Evolutionary conservation across 2,329 filamentous ascomycete genomes (phyloP).

Genomic region (Pseudogymnoascus sp.): DNA sequence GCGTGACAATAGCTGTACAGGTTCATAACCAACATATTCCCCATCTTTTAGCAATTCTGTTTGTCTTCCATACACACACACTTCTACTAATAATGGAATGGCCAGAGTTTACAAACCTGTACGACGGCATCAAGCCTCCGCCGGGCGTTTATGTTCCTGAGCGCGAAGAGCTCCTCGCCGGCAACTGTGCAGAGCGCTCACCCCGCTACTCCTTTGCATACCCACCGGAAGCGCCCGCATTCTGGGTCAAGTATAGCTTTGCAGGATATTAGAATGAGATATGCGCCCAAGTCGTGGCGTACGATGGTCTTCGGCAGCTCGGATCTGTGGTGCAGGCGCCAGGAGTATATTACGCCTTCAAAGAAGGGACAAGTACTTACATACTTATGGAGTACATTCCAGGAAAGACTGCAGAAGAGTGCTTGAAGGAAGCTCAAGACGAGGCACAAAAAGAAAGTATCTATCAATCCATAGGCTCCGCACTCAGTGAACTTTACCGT

Average conservation of each 20-base stretch:
- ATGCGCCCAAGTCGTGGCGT: background rate
- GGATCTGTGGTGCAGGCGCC: background rate
- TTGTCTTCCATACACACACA: background rate
- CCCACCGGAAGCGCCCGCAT: background rate
- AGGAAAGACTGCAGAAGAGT: background rate
- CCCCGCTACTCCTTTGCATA: background rate
- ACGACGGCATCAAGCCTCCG: background rate
- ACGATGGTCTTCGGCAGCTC: background rate
- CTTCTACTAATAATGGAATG: background rate
- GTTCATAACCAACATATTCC: background rate
- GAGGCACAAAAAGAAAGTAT: constrained; percentile 12
- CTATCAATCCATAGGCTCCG: constrained; percentile 15
- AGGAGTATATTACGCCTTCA: background rate
- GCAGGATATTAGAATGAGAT: background rate
- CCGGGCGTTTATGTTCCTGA: background rate
- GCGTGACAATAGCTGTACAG: background rate
- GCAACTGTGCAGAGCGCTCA: background rate
- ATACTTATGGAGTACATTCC: constrained; percentile 4
- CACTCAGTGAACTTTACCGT: constrained; percentile 17
- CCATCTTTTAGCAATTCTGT: background rate
- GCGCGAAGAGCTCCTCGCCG: background rate
- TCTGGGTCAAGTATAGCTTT: background rate
- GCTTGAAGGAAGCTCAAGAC: constrained; percentile 8
- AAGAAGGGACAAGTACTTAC: background rate
- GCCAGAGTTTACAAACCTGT: background rate